Base-by-base conservation (phyloP, 139 green algal species). In the Microglena sp. region DNA sequence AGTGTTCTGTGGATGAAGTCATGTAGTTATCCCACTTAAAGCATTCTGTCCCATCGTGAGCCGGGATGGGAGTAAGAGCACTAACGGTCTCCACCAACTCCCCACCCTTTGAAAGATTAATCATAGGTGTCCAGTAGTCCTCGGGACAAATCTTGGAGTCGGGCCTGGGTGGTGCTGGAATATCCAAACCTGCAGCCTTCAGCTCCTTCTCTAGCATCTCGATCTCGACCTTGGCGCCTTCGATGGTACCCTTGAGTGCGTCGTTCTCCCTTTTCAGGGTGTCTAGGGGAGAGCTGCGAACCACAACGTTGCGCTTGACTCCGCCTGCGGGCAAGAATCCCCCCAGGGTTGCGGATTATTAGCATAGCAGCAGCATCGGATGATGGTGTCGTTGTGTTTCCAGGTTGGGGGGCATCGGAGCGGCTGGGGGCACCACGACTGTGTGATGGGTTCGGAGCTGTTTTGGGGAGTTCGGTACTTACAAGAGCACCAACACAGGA, bases 41-140 rank as follows among this genome's bases (percentile, higher is more conserved):
- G 78, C 88, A 94, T 55, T 86, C 78, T 18, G 90, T 97, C 59
- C 90, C 90, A 63, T 97, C 88, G 66, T 95, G 88, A 28, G 83
- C 69, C 5, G 90, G 88, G 3, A 87, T 62, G 2, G 77, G 69
- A 0, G 55, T 68, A 5, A 85, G 72, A 2, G 63, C 32, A 2
- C 79, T 75, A 34, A 79, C 79, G 31, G 76, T 66, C 33, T 86
- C 79, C 26, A 69, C 40, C 35, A 74, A 82, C 35, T 64, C 70
- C n/a, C 66, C 46, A 21, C 68, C 70, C 4, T 72, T 33, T 1
- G 75, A 67, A 2, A 85, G 72, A 15, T 80, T 68, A 32, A 86
- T 72, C 56, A 50, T 54, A 1, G 79, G 75, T 55, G 45, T 72
- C 79, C 75, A 85, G 11, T 21, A 30, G 33, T 58, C 50, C 30